These are phyloP conservation scores for Pleurotus giganteus DNA, from an alignment of 768 basidiomycete genomes.

Conservation along the genomic window DNA sequence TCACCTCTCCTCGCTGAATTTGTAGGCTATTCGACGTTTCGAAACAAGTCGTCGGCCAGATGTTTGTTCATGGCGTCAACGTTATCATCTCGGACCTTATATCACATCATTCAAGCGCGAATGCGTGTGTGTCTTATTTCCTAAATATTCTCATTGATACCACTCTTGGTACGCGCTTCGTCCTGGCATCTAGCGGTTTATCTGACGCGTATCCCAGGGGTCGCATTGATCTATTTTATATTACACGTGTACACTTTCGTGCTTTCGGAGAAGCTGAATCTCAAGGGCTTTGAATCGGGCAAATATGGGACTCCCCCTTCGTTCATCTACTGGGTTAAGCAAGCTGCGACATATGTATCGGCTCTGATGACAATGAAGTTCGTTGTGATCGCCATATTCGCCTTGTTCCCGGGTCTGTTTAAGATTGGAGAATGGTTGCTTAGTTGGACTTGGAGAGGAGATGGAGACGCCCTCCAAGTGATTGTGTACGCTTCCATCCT, in stretches of 20 bases:
- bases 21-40: constrained; percentile 87
- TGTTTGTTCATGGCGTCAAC: constrained; percentile 79
- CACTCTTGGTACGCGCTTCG: constrained; percentile 65
- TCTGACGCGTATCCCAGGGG: constrained; percentile 49
- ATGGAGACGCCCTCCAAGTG: constrained; percentile 67
- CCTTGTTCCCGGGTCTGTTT: constrained; percentile 68
- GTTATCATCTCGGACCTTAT: constrained; percentile 76
- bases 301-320: constrained; percentile 87
- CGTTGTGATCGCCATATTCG: constrained; percentile 77
- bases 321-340: constrained; percentile 67
- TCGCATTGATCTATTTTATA: constrained; percentile 75
- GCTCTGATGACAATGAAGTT: constrained; percentile 87
- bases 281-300: constrained; percentile 83
- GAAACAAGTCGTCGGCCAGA: constrained; percentile 86
- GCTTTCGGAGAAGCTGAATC: constrained; percentile 57
- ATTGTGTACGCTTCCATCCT: constrained; percentile 61
- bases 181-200: neutral
- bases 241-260: constrained; percentile 63
- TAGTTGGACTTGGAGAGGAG: constrained; percentile 66
- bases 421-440: constrained; percentile 84
- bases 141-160: constrained; percentile 92
- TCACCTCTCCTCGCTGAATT: constrained; percentile 2
- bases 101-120: constrained; percentile 65
- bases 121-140: constrained; percentile 92
- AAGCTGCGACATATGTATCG: constrained; percentile 79